These are phyloP conservation scores for Fusarium hainanense DNA, from an alignment of 2,329 filamentous ascomycete species.

Conservation along the genomic window DNA sequence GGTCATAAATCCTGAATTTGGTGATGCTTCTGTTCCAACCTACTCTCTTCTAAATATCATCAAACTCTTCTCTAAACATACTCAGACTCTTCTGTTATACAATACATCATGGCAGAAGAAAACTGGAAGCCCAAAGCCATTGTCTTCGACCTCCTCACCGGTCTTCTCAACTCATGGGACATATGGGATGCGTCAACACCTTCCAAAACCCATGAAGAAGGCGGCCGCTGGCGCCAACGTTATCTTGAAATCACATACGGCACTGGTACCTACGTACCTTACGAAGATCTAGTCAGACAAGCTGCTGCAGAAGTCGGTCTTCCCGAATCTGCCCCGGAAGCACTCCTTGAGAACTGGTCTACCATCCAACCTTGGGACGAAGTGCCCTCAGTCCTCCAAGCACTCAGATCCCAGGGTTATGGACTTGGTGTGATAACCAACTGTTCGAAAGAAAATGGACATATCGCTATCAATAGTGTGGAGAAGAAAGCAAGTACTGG, in stretches of 20 bases:
- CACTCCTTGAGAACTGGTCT: constrained; percentile 46
- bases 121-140: constrained; percentile 50
- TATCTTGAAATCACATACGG: constrained; percentile 54
- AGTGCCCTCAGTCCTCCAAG: constrained; percentile 25
- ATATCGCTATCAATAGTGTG: constrained; percentile 27
- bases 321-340: constrained; percentile 43
- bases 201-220: constrained; percentile 41
- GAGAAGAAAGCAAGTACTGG: constrained; percentile 16
- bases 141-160: constrained; percentile 56
- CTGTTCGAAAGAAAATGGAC: constrained; percentile 50
- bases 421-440: constrained; percentile 54
- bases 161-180: constrained; percentile 54
- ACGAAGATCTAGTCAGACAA: constrained; percentile 48
- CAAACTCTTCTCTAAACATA: background rate
- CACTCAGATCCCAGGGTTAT: constrained; percentile 45
- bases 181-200: constrained; percentile 52
- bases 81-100: fast-evolving
- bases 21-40: background rate
- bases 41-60: background rate
- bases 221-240: constrained; percentile 50
- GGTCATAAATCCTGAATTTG: background rate
- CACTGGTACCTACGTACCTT: constrained; percentile 49
- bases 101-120: background rate
- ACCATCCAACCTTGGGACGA: constrained; percentile 45
- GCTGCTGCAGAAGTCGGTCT: constrained; percentile 48